A percentile compares a stretch with the other conserved stretches of the same genome.
phyloP scores from a whole-genome alignment of 2,329 filamentous ascomycete genomes.

The Diaporthe sp. region DNA sequence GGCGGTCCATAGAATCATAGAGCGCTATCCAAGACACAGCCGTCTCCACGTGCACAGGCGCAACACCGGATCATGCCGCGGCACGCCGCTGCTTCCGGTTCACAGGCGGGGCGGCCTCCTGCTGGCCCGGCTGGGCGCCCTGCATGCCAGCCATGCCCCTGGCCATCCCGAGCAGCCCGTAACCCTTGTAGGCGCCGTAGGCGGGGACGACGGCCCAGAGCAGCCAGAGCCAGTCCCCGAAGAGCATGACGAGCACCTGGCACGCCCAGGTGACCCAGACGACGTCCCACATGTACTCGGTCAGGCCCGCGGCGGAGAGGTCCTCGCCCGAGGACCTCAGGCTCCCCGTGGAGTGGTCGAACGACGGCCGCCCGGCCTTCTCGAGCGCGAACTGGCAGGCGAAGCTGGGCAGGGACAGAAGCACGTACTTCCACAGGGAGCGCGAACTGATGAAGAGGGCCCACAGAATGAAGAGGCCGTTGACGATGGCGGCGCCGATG shows the following conservation, averaged over 20 bases:
- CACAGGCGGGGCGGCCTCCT: conserved; percentile 54
- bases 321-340: conserved; percentile 88
- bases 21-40: not conserved
- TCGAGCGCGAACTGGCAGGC: conserved; percentile 90
- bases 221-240: conserved; percentile 83
- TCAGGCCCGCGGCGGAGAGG: conserved; percentile 87
- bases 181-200: conserved; percentile 68
- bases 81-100: conserved; percentile 70
- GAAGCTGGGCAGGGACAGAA: conserved; percentile 81
- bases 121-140: conserved; percentile 51
- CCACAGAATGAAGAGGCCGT: conserved; percentile 80
- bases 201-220: conserved; percentile 68
- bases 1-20: conserved; percentile 15
- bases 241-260: conserved; percentile 77
- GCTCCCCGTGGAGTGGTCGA: conserved; percentile 72
- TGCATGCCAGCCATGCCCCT: conserved; percentile 66
- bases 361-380: conserved; percentile 82
- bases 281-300: conserved; percentile 98
- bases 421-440: conserved; percentile 75
- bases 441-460: conserved; percentile 76
- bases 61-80: conserved; percentile 52
- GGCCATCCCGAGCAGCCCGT: conserved; percentile 66
- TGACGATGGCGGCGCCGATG: conserved; percentile 78
- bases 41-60: not conserved
- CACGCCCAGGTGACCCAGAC: conserved; percentile 94